Evolutionary conservation across 306 rosid species (phyloP), one percentile per base, ranked within the genome.

Genomic region (Malus sylvestris): DNA sequence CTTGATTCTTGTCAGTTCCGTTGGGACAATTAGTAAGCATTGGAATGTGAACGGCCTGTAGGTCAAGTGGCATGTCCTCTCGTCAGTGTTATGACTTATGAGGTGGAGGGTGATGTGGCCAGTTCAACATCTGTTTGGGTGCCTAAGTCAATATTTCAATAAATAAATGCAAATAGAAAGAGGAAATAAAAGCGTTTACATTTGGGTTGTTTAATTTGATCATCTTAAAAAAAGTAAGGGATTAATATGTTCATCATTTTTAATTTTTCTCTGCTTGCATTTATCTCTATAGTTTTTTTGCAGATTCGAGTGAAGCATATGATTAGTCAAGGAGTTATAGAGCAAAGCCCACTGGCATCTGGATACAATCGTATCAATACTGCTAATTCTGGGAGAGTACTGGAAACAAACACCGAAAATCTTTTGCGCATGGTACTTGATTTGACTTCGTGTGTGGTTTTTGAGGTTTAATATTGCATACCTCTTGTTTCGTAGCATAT

Each of bases 281-380:
- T 4, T 76, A 55, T 60, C 23, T 84, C n/a, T 77, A 49, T 45
- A 76, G 33, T 68, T 82, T 60, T 67, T 72, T 66, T 83, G 82
- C 80, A 95, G 99, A 90, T 95, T 75, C 89, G 99, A 65, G 90
- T 92, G 65, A 95, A 92, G 82, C 96, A 83, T 86, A 95, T 95
- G 97, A 58, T 95, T 79, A 89, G 93, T 80, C 91, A 84, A 89
- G 97, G 96, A 76, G 85, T 77, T 67, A 66, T 77, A 14, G 97
- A 92, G 84, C 97, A 92, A 86, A 87, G 82, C 74, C 63, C 96
- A 55, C 76, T 78, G 77, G 45, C 88, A 74, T 78, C 90, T 25
- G 93, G 91, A 77, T 83, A 88, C 76, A 87, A 80, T 80, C 92
- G 91, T 72, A 64, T 35, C 60, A 95, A 84, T 87, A 32, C 76